Evolutionary conservation across 1,139 yeast species (phyloP), one percentile per base, ranked within the genome.

Genomic region (Suhomyces maxii): DNA sequence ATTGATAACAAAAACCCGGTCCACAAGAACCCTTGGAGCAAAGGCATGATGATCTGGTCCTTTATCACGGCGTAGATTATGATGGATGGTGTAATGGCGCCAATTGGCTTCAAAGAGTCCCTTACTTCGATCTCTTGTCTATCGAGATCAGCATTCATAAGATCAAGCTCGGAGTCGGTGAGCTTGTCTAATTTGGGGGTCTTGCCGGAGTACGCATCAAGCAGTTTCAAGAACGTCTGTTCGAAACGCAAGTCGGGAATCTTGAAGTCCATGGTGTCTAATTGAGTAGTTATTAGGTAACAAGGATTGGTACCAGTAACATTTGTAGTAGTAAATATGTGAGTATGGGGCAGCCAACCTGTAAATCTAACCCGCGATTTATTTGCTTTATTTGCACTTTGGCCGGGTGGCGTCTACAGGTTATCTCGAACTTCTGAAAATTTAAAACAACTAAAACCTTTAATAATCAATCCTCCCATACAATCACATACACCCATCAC

Each of bases 191-290:
- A 36, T 10, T 41, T 42, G 12, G 39, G 34, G 2, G 37, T 36
- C 7, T 26, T 33, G n/a, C 54, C 56, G 18, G 77, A 75, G 48
- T 75, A 69, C 7, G 54, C 53, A 31, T 67, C 54, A 18, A 85
- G 64, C n/a, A 78, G 73, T 40, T 73, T 72, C 55, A 73, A 63
- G 59, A 86, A 85, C 1, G 86, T 63, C 53, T 78, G 74, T 54
- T 84, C 89, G 56, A 84, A 84, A 39, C 91, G 69, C 26, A 85
- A 67, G 55, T 86, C 93, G 0, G 91, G 91, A 7, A 83, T 68
- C 2, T 69, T 64, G 10, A 77, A 40, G 45, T 48, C 34, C 50
- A 44, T 41, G 8, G 39, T 26, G 12, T 23, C 10, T 34, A 8
- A 25, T n/a, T 8, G 31, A 28, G 31, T 14, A n/a, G 36, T 9